These are phyloP conservation scores for Eruca vesicaria DNA, from an alignment of 441 rosid species.

Conservation along the genomic window DNA sequence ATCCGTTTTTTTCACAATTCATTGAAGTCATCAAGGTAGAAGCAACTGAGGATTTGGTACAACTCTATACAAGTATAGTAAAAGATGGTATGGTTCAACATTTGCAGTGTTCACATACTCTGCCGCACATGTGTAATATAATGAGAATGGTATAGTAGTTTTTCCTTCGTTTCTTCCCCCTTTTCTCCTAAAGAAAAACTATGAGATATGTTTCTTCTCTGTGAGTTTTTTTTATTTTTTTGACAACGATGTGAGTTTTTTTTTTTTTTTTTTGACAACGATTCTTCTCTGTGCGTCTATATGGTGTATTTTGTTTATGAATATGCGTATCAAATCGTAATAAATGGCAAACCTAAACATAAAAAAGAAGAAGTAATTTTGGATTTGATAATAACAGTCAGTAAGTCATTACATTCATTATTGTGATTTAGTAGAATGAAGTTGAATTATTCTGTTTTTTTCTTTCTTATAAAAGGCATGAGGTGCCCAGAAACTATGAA, in stretches of 20 bases:
- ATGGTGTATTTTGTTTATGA: not conserved
- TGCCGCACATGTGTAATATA: conserved; percentile 28
- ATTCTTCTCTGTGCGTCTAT: not conserved
- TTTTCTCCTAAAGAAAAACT: not conserved
- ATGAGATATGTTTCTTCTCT: too few species aligned
- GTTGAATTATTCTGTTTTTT: not conserved
- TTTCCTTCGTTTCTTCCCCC: not conserved
- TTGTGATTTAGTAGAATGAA: not conserved
- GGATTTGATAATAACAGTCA: not conserved
- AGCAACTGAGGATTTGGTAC: not conserved
- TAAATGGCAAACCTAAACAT: not conserved
- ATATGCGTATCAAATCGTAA: not conserved
- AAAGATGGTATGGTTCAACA: not conserved
- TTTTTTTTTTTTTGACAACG: not conserved
- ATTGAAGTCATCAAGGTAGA: conserved; percentile 8
- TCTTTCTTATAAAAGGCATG: conserved; percentile 37
- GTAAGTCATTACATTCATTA: not conserved
- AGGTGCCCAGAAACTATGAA: conserved; percentile 48
- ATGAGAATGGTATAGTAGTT: conserved; percentile 6
- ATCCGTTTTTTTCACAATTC: not conserved
- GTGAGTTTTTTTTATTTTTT: too few species aligned
- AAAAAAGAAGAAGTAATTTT: not conserved
- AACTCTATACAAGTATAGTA: conserved; percentile 36
- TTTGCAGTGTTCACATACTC: conserved; percentile 26
- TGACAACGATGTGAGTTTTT: not conserved